Evolutionary conservation across 768 basidiomycete genomes (phyloP), one percentile per base, ranked within the genome.

Genomic region (Krasilnikovozyma curviuscula): DNA sequence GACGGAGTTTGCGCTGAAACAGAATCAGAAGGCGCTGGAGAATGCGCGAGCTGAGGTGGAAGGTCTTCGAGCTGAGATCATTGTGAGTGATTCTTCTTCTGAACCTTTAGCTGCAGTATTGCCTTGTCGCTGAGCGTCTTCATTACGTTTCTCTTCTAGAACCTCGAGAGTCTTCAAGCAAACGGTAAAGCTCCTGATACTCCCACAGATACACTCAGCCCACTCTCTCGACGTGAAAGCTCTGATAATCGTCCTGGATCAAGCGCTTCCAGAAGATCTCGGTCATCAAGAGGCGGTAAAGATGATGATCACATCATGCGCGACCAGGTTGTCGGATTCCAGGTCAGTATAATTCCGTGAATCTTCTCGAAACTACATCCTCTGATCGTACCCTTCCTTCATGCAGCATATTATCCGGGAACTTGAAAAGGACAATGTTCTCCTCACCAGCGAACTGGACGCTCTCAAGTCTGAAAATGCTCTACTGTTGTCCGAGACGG

Each of bases 1-100:
- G 61, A 72, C 86, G 19, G 86, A 91, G 61, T 82, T 81, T 56
- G 91, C 91, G 2, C 67, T 97, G 33, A 69, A 79, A 54, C 88
- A 95, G 67, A 84, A 81, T 55, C 79, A 78, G 3, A 70, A 76
- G 38, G 83, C 89, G 0, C 71, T 97, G 9, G 89, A 97, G 63
- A 80, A 79, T 56, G 82, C 88, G 5, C 69, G 82, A 47, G 83
- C 82, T 13, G 91, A 98, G 63, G 80, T 95, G 12, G 91, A 98
- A 66, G 61, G 64, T 52, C 67, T 66, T 57, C 77, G 89, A 46
- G 65, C 73, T 29, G 91, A 93, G 51, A 67, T 81, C 37, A 69
- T 74, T 30, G 84, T 86, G 63, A 69, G 82, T 65, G 48, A 8
- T 24, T 25, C 40, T 25, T 32, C 23, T 27, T 7, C 33, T 41